Percentiles rank a stretch among this genome's conserved stretches.
Conservation (phyloP, 805 yeast genomes). For the Monosporozyma servazzii region DNA sequence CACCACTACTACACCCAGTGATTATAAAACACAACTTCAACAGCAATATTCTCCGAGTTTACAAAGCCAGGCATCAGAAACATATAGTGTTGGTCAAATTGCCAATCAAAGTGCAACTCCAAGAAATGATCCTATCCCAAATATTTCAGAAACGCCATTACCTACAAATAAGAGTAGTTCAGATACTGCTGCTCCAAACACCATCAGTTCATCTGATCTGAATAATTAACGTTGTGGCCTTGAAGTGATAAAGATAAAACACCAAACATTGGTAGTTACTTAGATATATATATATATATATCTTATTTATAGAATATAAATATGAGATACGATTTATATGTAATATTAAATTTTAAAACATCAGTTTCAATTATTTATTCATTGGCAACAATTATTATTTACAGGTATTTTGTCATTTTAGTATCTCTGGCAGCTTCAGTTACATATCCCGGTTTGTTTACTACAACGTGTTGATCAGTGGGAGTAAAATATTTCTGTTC, state of each 20-base stretch:
- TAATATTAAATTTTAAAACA: background rate
- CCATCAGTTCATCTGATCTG: background rate
- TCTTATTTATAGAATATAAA: background rate
- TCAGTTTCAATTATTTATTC: background rate
- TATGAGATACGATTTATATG: background rate
- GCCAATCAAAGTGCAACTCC: constrained; percentile 1
- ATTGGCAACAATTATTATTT: background rate
- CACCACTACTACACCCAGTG: background rate
- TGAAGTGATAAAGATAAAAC: background rate
- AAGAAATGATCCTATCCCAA: background rate
- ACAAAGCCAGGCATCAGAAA: constrained; percentile 3
- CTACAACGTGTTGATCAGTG: constrained; percentile 31
- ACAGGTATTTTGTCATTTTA: constrained; percentile 31
- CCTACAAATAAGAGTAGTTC: background rate
- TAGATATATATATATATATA: background rate
- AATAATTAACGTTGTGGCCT: background rate
- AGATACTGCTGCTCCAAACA: background rate
- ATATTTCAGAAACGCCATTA: background rate
- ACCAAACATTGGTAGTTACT: background rate
- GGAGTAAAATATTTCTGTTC: constrained; percentile 22
- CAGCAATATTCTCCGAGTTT: constrained; percentile 4
- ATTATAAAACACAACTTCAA: background rate
- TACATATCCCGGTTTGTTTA: constrained; percentile 34
- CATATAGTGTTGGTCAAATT: constrained; percentile 1
- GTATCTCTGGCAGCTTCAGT: constrained; percentile 31